Evolutionary conservation across 1,284 basidiomycete species (phyloP).

Genomic region (Ustilago curta): DNA sequence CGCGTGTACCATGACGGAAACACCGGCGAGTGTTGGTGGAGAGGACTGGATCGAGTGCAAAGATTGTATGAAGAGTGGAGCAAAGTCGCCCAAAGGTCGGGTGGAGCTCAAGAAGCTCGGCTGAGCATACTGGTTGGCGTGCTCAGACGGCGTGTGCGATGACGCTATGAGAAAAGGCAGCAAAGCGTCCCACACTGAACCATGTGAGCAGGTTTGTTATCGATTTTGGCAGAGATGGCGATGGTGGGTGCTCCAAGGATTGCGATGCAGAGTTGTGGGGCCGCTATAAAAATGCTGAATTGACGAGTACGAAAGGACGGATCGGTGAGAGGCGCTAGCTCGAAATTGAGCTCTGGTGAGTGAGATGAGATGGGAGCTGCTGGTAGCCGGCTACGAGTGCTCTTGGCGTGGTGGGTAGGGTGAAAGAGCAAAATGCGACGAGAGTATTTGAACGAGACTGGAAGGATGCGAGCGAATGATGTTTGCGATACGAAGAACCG

Average conservation of each 20-base stretch:
- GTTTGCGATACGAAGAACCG: conserved; percentile 1
- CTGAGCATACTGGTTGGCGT: conserved; percentile 14
- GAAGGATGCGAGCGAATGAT: neutral
- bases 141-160: neutral
- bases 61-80: neutral
- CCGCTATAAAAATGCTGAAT: neutral
- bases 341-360: neutral
- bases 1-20: conserved; percentile 34
- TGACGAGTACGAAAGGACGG: neutral
- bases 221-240: neutral
- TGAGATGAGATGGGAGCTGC: conserved; percentile 4
- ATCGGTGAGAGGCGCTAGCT: neutral
- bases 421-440: neutral
- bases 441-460: neutral
- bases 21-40: neutral
- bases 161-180: neutral
- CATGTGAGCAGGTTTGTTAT: neutral
- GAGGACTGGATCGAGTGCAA: neutral
- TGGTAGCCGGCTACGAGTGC: conserved; percentile 26
- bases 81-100: conserved; percentile 7
- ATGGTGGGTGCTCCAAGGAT: too few species aligned
- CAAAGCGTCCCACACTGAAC: neutral
- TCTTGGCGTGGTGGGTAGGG: neutral
- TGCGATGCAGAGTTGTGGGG: too few species aligned
- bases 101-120: neutral